These are phyloP conservation scores for Fraxinus angustifolia DNA, from an alignment of 305 asterid species.

Conservation along the genomic window DNA sequence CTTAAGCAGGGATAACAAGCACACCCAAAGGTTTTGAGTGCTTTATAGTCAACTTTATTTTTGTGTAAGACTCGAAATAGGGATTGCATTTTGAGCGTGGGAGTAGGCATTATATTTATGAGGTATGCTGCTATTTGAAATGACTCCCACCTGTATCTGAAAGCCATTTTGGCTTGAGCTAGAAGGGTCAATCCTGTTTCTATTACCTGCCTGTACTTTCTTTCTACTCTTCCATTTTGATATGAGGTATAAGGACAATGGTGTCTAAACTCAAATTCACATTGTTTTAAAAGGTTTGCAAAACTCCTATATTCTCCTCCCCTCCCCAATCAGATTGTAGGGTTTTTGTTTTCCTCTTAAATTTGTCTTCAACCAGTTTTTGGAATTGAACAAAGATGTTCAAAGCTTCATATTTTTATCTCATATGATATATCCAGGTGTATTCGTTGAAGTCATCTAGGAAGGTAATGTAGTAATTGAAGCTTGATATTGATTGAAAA, in stretches of 20 bases:
- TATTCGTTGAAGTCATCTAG: no score
- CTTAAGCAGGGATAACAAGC: no score
- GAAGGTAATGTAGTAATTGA: no score
- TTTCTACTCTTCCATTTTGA: background rate
- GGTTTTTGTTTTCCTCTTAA: background rate
- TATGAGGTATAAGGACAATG: background rate
- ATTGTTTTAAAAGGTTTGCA: background rate
- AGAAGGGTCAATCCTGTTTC: background rate
- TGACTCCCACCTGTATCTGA: background rate
- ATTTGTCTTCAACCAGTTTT: background rate
- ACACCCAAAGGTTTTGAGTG: no score
- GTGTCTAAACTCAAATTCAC: background rate
- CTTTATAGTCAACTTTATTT: background rate
- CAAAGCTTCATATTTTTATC: no score
- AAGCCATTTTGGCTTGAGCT: background rate
- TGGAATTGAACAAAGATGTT: no score
- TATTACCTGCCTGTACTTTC: background rate
- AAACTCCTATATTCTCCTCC: background rate
- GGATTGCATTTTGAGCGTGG: background rate
- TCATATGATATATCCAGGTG: no score
- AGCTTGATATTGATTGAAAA: no score
- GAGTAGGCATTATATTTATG: background rate
- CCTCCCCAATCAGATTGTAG: background rate
- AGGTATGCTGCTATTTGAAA: background rate
- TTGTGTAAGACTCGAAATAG: background rate